Conservation (phyloP, 495 filamentous ascomycete species). For the Massariosphaeria phaeospora region DNA sequence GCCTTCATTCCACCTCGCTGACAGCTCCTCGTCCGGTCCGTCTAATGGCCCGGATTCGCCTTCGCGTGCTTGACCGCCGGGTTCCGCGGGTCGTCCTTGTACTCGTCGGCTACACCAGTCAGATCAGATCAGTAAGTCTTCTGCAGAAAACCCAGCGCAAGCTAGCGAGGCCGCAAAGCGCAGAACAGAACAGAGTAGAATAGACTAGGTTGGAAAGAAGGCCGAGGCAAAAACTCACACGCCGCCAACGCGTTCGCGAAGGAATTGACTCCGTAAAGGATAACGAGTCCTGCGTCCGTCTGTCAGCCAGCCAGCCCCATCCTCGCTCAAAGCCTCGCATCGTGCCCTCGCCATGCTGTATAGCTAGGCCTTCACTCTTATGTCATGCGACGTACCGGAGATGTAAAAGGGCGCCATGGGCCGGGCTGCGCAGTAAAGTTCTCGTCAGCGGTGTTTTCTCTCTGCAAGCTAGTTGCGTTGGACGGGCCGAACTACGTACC, state of each 20-base stretch:
- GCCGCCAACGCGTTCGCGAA: conserved; percentile 62
- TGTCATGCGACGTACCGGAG: conserved; percentile 73
- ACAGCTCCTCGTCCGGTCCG: not conserved
- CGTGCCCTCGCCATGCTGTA: too few species aligned
- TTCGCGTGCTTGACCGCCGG: conserved; percentile 53
- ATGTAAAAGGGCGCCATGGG: conserved; percentile 88
- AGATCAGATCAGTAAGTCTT: too few species aligned
- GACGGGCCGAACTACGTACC: conserved; percentile 56
- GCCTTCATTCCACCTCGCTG: not conserved
- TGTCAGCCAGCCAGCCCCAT: not conserved
- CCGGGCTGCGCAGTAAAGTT: conserved; percentile 55
- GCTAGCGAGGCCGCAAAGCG: too few species aligned
- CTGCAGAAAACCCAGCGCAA: too few species aligned
- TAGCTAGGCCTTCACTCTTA: too few species aligned
- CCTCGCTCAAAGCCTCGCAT: too few species aligned
- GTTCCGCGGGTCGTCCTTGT: conserved; percentile 94
- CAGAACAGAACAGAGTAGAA: too few species aligned
- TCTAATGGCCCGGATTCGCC: conserved; percentile 10
- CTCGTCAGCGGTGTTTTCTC: conserved; percentile 26
- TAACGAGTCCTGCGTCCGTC: conserved; percentile 58
- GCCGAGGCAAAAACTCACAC: conserved; percentile 54
- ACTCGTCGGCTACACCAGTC: conserved; percentile 81
- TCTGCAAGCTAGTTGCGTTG: not conserved
- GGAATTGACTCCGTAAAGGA: conserved; percentile 84
- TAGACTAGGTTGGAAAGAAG: not conserved